Evolutionary conservation across 2,329 filamentous ascomycete species (phyloP).

Genomic region (Ophiostoma tasmaniense): DNA sequence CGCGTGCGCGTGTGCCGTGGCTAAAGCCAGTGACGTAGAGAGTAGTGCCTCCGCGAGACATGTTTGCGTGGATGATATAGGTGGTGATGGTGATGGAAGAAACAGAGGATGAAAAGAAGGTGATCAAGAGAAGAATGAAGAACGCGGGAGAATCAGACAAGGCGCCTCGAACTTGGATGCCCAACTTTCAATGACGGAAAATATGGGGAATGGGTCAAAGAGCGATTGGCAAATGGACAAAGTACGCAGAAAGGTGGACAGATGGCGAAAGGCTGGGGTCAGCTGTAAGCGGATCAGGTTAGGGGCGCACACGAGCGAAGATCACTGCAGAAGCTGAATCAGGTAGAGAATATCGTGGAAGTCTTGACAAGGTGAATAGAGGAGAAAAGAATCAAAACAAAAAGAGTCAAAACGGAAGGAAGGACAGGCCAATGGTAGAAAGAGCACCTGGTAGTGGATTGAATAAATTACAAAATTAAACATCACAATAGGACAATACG

Average conservation of each 20-base stretch:
- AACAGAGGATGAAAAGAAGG: neutral
- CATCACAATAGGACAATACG: neutral
- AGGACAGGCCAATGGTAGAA: too few relatives aligned
- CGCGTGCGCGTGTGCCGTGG: constrained; percentile 95
- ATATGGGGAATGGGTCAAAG: neutral
- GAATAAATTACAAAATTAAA: neutral
- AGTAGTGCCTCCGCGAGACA: constrained; percentile 90
- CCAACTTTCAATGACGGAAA: constrained; percentile 7
- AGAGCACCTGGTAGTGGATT: neutral
- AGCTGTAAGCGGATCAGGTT: neutral
- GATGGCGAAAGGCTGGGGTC: neutral
- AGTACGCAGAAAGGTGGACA: too few relatives aligned
- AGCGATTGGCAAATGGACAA: neutral
- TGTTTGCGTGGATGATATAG: constrained; percentile 30
- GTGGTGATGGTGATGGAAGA: neutral
- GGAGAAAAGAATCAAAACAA: neutral
- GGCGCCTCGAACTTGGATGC: neutral
- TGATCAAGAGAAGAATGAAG: constrained; percentile 4
- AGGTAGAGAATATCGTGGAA: neutral
- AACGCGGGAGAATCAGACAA: constrained; percentile 8
- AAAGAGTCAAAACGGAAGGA: neutral
- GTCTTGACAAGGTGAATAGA: too few relatives aligned
- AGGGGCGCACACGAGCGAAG: neutral
- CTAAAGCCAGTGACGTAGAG: constrained; percentile 99
- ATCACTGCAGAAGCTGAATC: neutral